A percentile compares a stretch with the other conserved stretches of the same genome.
phyloP scores from a whole-genome alignment of 2,329 filamentous ascomycete genomes.

The Colletotrichum salicis region DNA sequence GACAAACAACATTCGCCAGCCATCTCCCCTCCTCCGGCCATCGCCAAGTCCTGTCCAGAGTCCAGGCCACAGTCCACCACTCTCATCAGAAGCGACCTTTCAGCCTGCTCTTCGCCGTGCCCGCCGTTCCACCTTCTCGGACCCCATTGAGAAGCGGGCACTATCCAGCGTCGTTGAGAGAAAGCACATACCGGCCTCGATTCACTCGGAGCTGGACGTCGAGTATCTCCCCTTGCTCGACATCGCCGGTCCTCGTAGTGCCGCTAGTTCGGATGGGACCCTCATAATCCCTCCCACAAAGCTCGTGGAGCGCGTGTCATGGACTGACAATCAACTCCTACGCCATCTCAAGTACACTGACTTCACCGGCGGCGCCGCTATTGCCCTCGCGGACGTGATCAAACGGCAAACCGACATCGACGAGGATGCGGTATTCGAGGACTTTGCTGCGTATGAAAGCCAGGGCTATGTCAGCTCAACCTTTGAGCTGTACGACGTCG shows the following conservation, averaged over 20 bases:
- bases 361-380: slow-evolving; percentile 52
- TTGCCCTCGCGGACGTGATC: slow-evolving; percentile 50
- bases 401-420: slow-evolving; percentile 47
- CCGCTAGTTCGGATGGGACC: not conserved
- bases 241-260: slow-evolving; percentile 2
- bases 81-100: slow-evolving; percentile 22
- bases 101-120: slow-evolving; percentile 34
- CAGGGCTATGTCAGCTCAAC: slow-evolving; percentile 58
- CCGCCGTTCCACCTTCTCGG: slow-evolving; percentile 44
- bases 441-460: slow-evolving; percentile 50
- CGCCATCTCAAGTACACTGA: slow-evolving; percentile 52
- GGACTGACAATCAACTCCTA: slow-evolving; percentile 54
- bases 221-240: slow-evolving; percentile 36
- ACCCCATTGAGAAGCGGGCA: slow-evolving; percentile 34
- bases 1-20: slow-evolving; percentile 42
- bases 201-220: slow-evolving; percentile 37
- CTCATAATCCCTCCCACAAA: slow-evolving; percentile 6
- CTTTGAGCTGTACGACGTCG: slow-evolving; percentile 68
- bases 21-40: slow-evolving; percentile 60
- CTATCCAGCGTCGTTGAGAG: slow-evolving; percentile 31
- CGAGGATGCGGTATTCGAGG: slow-evolving; percentile 43
- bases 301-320: slow-evolving; percentile 29
- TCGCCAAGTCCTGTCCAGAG: slow-evolving; percentile 29
- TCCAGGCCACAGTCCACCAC: slow-evolving; percentile 24
- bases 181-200: slow-evolving; percentile 34